Conservation (phyloP, 805 yeast species). For the Kuraishia molischiana region DNA sequence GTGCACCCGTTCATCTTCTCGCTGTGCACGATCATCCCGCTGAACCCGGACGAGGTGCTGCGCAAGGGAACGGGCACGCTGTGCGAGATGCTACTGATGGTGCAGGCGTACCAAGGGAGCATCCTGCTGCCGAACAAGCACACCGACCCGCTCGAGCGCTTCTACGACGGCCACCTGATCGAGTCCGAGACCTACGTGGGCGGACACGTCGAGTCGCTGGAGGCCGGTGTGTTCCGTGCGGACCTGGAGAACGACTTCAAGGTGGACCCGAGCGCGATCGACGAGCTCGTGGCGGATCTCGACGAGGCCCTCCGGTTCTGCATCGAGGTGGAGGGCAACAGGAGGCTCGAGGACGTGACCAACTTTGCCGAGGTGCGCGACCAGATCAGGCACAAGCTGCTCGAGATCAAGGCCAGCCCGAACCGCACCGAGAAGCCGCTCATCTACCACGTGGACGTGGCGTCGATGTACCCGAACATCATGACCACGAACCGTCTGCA, state of each 20-base stretch:
- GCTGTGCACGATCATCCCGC: slow-evolving; percentile 87
- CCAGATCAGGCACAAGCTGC: slow-evolving; percentile 41
- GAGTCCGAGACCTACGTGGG: slow-evolving; percentile 98
- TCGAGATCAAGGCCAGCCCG: slow-evolving; percentile 53
- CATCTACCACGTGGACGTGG: slow-evolving; percentile 96
- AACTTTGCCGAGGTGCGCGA: slow-evolving; percentile 71
- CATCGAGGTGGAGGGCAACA: slow-evolving; percentile 70
- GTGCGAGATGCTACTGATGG: slow-evolving; percentile 96
- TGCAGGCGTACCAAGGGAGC: slow-evolving; percentile 74
- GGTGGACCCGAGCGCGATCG: slow-evolving; percentile 74
- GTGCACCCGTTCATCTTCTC: slow-evolving; percentile 97
- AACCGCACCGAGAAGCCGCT: slow-evolving; percentile 69
- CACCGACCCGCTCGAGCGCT: slow-evolving; percentile 87
- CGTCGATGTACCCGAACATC: slow-evolving; percentile 98
- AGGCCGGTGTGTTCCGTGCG: slow-evolving; percentile 95
- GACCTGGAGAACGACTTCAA: slow-evolving; percentile 71
- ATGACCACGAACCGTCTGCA: slow-evolving; percentile 96
- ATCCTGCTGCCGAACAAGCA: slow-evolving; percentile 91
- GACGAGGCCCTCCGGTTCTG: slow-evolving; percentile 74
- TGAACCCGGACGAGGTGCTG: slow-evolving; percentile 92
- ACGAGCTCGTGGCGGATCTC: slow-evolving; percentile 65
- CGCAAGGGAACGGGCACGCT: slow-evolving; percentile 98
- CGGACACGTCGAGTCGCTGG: slow-evolving; percentile 95
- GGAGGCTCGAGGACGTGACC: slow-evolving; percentile 63
- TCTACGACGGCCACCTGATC: slow-evolving; percentile 86